Evolutionary conservation across 2,329 filamentous ascomycete species (phyloP).

Genomic region (Massarina eburnea): DNA sequence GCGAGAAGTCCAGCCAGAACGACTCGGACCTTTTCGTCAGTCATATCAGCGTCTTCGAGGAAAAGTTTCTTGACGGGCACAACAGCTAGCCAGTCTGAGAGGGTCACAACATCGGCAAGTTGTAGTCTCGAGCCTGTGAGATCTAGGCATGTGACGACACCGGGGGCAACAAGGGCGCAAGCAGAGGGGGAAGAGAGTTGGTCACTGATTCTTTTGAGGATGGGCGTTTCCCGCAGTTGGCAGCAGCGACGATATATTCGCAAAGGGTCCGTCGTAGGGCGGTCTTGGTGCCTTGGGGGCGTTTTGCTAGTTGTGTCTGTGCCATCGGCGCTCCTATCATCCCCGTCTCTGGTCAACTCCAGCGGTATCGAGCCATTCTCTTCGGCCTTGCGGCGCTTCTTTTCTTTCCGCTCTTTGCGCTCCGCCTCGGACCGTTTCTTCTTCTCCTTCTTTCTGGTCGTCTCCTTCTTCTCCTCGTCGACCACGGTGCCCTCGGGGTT

Average conservation of each 20-base stretch:
- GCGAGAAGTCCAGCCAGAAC: slow-evolving; percentile 84
- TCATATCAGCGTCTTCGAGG: slow-evolving; percentile 83
- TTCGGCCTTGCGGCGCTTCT: slow-evolving; percentile 79
- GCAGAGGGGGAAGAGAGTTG: slow-evolving; percentile 76
- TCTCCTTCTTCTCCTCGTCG: slow-evolving; percentile 39
- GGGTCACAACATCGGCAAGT: slow-evolving; percentile 77
- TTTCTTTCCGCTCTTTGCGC: slow-evolving; percentile 87
- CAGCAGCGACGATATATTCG: slow-evolving; percentile 94
- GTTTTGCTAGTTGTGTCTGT: slow-evolving; percentile 16
- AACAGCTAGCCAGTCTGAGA: slow-evolving; percentile 91
- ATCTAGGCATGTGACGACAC: slow-evolving; percentile 81
- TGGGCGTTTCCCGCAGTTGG: slow-evolving; percentile 87
- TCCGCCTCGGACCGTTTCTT: slow-evolving; percentile 95
- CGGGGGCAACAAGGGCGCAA: slow-evolving; percentile 62
- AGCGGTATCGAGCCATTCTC: slow-evolving; percentile 85
- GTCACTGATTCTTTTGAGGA: slow-evolving; percentile 87
- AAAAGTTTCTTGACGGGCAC: slow-evolving; percentile 87
- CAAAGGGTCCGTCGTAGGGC: slow-evolving; percentile 85
- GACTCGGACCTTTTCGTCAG: slow-evolving; percentile 82
- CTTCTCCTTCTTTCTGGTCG: slow-evolving; percentile 83
- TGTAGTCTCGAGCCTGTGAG: slow-evolving; percentile 83
- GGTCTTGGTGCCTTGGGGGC: slow-evolving; percentile 58
- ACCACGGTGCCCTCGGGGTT: slow-evolving; percentile 44
- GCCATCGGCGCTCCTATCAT: slow-evolving; percentile 36
- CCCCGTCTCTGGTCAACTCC: slow-evolving; percentile 72